Conservation (phyloP, 2,329 filamentous ascomycete species). For the Xenoacremonium recifei region DNA sequence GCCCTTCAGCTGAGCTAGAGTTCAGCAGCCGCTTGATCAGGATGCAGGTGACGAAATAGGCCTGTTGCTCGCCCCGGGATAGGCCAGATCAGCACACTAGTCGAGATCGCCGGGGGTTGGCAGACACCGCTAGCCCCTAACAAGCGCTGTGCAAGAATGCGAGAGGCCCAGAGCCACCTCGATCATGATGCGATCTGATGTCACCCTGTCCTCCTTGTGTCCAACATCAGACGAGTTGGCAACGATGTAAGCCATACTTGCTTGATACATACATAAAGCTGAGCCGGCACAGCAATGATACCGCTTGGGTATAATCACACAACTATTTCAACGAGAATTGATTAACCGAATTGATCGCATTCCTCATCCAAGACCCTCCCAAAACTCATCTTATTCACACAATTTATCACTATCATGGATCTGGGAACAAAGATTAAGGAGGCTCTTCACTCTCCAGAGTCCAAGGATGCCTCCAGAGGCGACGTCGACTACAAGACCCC, state of each 20-base stretch:
- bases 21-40: not conserved
- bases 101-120: not conserved
- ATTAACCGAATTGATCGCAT: too few relatives aligned
- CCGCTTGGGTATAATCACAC: not conserved
- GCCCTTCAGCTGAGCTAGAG: not conserved
- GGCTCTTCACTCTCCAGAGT: not conserved
- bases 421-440: not conserved
- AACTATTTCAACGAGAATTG: not conserved
- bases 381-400: not conserved
- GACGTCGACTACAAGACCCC: conserved; percentile 6
- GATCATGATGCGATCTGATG: not conserved
- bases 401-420: not conserved
- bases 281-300: not conserved
- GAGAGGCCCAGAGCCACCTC: not conserved
- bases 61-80: not conserved
- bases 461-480: not conserved
- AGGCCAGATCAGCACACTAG: not conserved
- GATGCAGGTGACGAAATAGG: not conserved
- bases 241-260: not conserved
- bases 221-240: not conserved
- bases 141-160: too few relatives aligned
- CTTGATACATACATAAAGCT: not conserved
- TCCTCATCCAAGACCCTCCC: too few relatives aligned
- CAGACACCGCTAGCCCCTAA: not conserved
- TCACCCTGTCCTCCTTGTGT: not conserved